Conservation (phyloP, 441 rosid species). For the Jatropha podagrica region DNA sequence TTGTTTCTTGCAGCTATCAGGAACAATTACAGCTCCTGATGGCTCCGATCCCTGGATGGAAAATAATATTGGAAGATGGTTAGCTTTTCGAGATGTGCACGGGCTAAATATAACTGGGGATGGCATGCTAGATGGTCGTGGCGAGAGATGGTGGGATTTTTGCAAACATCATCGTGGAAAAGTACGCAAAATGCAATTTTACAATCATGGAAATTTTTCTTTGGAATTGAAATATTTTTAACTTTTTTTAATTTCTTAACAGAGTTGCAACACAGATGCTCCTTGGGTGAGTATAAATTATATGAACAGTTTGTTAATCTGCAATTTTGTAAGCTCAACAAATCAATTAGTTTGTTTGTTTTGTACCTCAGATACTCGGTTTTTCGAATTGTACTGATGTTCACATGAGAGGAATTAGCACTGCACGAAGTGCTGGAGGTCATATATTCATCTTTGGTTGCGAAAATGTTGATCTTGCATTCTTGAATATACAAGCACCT, state of each 20-base stretch:
- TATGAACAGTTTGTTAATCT: background rate
- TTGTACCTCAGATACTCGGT: background rate
- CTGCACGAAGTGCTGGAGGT: background rate
- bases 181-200: constrained; percentile 8
- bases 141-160: constrained; percentile 43
- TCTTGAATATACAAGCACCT: constrained; percentile 35
- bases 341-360: background rate
- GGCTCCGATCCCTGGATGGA: constrained; percentile 30
- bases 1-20: constrained; percentile 23
- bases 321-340: background rate
- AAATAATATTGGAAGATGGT: constrained; percentile 23
- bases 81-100: constrained; percentile 17
- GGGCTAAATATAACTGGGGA: constrained; percentile 27
- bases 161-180: constrained; percentile 40
- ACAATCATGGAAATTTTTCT: background rate
- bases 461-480: constrained; percentile 21
- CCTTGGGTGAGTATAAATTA: background rate
- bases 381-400: background rate
- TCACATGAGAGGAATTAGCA: background rate
- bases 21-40: constrained; percentile 31
- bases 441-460: constrained; percentile 38
- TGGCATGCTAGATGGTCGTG: constrained; percentile 37
- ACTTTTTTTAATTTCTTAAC: background rate
- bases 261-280: background rate
- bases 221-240: background rate